Evolutionary conservation across 805 yeast genomes (phyloP).

Genomic region (Pichia membranifaciens): DNA sequence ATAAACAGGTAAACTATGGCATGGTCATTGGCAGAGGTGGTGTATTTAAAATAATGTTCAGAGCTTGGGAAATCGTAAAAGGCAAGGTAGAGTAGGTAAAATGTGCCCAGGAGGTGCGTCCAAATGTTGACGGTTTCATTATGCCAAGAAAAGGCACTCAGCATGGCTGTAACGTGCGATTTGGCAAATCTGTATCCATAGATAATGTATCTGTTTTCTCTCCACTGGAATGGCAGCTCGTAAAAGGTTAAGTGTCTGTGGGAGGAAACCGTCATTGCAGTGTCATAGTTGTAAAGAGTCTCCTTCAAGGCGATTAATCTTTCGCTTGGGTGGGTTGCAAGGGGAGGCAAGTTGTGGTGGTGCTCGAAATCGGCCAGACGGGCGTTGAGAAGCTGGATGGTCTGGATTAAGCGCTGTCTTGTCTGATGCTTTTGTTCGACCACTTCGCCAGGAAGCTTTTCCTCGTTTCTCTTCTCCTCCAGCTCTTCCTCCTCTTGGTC

Average conservation of each 20-base stretch:
- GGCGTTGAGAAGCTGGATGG: conserved; percentile 35
- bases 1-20: conserved; percentile 59
- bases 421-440: conserved; percentile 6
- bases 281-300: conserved; percentile 41
- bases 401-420: conserved; percentile 27
- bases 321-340: conserved; percentile 23
- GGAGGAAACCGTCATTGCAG: conserved; percentile 39
- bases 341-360: conserved; percentile 26
- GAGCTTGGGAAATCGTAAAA: conserved; percentile 60
- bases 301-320: conserved; percentile 27
- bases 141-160: conserved; percentile 59
- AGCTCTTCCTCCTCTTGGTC: conserved; percentile 18
- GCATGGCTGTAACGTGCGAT: conserved; percentile 52
- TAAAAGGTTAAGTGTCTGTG: conserved; percentile 62
- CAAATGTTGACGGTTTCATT: conserved; percentile 92
- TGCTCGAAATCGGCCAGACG: conserved; percentile 36
- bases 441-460: background rate
- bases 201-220: conserved; percentile 82
- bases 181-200: conserved; percentile 81
- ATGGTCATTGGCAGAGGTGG: conserved; percentile 33
- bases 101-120: conserved; percentile 78
- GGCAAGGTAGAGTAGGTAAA: conserved; percentile 50
- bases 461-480: conserved; percentile 3
- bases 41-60: conserved; percentile 38
- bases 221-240: conserved; percentile 88